Percentiles rank a stretch among this genome's conserved stretches.
phyloP scores from a whole-genome alignment of 1,139 yeast genomes.

The Pneumocystis oryctolagi region DNA sequence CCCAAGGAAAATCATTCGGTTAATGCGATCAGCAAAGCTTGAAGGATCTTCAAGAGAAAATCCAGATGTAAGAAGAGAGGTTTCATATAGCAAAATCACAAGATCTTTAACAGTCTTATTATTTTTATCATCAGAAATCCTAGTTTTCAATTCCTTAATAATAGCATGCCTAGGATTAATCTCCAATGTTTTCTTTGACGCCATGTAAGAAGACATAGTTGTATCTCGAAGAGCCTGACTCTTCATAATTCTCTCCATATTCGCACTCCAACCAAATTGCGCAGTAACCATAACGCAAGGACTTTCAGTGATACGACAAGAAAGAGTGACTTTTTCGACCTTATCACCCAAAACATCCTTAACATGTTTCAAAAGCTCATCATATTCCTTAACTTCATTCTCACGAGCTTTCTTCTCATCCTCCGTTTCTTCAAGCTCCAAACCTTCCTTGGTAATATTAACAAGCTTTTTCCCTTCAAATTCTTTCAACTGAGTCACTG shows the following conservation, averaged over 20 bases:
- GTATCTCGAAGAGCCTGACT: constrained; percentile 99
- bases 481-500: constrained; percentile 98
- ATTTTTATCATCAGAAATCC: constrained; percentile 90
- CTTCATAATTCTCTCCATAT: constrained; percentile 99
- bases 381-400: constrained; percentile 80
- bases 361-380: constrained; percentile 85
- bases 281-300: constrained; percentile 99
- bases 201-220: constrained; percentile 98
- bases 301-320: constrained; percentile 92
- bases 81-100: constrained; percentile 89
- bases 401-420: constrained; percentile 94
- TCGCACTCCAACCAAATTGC: constrained; percentile 99
- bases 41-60: constrained; percentile 97
- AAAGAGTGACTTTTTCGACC: constrained; percentile 98
- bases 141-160: constrained; percentile 86
- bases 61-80: constrained; percentile 97
- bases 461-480: constrained; percentile 98
- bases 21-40: constrained; percentile 92
- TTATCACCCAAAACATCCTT: constrained; percentile 96
- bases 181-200: constrained; percentile 97
- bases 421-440: constrained; percentile 96
- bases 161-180: constrained; percentile 94
- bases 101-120: constrained; percentile 97
- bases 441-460: constrained; percentile 89
- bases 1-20: constrained; percentile 95